phyloP scores from a whole-genome alignment of 2,329 filamentous ascomycete genomes.

The Microsporum ferrugineum region DNA sequence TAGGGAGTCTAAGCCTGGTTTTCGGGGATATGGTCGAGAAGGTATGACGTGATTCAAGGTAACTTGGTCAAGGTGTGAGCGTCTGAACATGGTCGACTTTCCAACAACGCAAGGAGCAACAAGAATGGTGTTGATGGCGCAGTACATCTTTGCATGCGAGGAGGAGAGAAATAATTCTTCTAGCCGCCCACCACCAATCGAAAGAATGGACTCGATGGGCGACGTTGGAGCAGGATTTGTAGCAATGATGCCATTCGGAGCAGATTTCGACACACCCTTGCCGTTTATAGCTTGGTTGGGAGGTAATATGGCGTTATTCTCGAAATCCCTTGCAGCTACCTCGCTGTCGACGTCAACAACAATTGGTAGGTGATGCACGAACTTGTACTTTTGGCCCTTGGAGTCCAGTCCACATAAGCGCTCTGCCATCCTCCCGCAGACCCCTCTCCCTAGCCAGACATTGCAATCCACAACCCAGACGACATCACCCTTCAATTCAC shows the following conservation, averaged over 20 bases:
- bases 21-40: conserved; percentile 33
- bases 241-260: background rate
- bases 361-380: conserved; percentile 87
- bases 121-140: conserved; percentile 85
- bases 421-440: conserved; percentile 80
- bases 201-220: conserved; percentile 16
- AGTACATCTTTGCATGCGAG: conserved; percentile 93
- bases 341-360: conserved; percentile 57
- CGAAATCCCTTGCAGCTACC: conserved; percentile 16
- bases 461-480: conserved; percentile 97
- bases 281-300: background rate
- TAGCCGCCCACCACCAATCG: conserved; percentile 61
- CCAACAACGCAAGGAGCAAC: conserved; percentile 89
- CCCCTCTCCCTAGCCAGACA: conserved; percentile 73
- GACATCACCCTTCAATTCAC: conserved; percentile 75
- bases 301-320: conserved; percentile 12
- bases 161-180: conserved; percentile 94
- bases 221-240: background rate
- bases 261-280: background rate
- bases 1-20: conserved; percentile 77
- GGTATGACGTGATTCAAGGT: conserved; percentile 42
- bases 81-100: conserved; percentile 98
- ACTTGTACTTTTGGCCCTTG: conserved; percentile 56
- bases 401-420: conserved; percentile 58
- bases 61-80: conserved; percentile 71